phyloP scores from a whole-genome alignment of 176 grass and related monocot genomes.

The Themeda triandra region DNA sequence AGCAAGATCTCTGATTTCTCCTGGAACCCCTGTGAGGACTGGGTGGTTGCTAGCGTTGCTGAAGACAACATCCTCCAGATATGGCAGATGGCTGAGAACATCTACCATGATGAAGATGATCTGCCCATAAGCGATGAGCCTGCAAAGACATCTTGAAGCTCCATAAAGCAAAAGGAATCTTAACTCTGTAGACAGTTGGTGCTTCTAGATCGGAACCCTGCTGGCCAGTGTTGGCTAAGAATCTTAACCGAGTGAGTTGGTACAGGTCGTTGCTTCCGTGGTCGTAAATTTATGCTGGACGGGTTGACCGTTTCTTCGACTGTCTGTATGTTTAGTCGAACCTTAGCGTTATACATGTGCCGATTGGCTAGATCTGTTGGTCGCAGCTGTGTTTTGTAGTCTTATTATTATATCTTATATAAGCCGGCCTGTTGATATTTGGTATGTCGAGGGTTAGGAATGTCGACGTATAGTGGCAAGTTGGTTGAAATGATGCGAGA shows the following conservation, averaged over 20 bases:
- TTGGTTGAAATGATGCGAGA: background rate
- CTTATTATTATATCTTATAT: background rate
- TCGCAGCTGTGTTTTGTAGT: constrained; percentile 2
- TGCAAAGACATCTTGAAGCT: constrained; percentile 45
- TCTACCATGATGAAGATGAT: constrained; percentile 96
- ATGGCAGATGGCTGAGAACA: constrained; percentile 99
- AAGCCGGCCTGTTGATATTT: background rate
- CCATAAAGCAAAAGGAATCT: background rate
- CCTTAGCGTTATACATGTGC: constrained; percentile 21
- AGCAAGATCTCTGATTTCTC: constrained; percentile 99
- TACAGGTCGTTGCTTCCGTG: constrained; percentile 23
- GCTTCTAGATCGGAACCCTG: constrained; percentile 1
- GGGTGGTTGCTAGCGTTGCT: constrained; percentile 85
- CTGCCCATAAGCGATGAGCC: constrained; percentile 56
- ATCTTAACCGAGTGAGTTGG: constrained; percentile 34
- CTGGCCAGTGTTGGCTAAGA: background rate
- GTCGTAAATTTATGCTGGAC: background rate
- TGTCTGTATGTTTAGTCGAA: constrained; percentile 28
- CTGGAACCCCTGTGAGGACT: constrained; percentile 95
- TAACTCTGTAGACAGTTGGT: constrained; percentile 22
- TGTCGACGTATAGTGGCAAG: background rate
- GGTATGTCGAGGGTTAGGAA: background rate
- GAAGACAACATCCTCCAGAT: constrained; percentile 99
- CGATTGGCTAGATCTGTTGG: constrained; percentile 14
- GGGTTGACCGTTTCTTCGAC: constrained; percentile 13